Evolutionary conservation across 768 basidiomycete genomes (phyloP).

Genomic region (Boletus bicolor): DNA sequence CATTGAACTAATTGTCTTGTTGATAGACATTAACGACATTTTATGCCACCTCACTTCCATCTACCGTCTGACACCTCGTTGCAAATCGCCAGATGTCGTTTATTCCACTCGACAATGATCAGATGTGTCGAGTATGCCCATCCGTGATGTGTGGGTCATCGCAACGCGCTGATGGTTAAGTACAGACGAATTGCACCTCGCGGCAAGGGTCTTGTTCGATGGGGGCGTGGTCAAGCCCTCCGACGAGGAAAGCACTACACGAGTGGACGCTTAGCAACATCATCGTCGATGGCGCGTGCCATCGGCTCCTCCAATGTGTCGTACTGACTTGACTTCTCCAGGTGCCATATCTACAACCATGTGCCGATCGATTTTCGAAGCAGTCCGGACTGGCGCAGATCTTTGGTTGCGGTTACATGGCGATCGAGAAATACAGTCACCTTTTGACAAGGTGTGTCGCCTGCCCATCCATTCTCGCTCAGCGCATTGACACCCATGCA

Average conservation of each 20-base stretch:
- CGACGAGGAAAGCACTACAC: conserved; percentile 38
- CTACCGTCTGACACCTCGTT: conserved; percentile 53
- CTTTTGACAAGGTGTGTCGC: conserved; percentile 62
- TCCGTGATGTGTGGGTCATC: background rate
- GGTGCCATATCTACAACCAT: conserved; percentile 65
- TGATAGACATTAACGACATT: conserved; percentile 68
- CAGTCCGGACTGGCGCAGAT: conserved; percentile 52
- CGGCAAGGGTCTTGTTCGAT: conserved; percentile 77
- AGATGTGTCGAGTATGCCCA: conserved; percentile 59
- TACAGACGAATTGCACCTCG: conserved; percentile 70
- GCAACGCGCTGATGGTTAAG: conserved; percentile 3
- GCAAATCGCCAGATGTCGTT: conserved; percentile 65
- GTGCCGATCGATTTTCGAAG: conserved; percentile 54
- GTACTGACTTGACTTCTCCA: conserved; percentile 8
- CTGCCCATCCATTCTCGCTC: background rate
- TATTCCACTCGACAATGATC: conserved; percentile 77
- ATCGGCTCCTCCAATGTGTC: background rate
- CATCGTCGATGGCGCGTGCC: background rate
- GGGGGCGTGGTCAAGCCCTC: conserved; percentile 62
- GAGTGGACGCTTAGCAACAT: conserved; percentile 58
- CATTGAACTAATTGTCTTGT: background rate
- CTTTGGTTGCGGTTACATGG: conserved; percentile 79
- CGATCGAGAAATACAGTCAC: conserved; percentile 73
- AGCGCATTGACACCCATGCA: conserved; percentile 28
- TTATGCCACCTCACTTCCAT: conserved; percentile 70